These are phyloP conservation scores for Coemansia sp. DNA, from an alignment of 192 early-diverging fungal species.

Conservation along the genomic window DNA sequence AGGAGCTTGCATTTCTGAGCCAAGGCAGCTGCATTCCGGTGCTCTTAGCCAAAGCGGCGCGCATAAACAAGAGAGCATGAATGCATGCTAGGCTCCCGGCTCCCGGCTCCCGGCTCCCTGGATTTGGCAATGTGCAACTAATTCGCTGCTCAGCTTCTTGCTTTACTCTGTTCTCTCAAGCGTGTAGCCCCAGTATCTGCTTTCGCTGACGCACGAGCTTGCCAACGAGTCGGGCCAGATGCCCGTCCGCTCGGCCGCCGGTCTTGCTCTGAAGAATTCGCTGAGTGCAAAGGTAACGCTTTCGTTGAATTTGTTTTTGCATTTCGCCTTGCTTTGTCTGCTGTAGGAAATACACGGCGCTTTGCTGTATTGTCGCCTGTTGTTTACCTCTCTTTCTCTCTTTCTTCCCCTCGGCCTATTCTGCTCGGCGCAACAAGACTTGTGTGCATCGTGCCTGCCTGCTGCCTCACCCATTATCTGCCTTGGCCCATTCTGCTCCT, in stretches of 20 bases:
- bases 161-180: not conserved
- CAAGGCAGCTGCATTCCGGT: too few relatives aligned
- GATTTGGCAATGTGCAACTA: too few relatives aligned
- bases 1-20: not conserved
- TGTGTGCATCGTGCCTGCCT: too few relatives aligned
- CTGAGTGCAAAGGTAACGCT: conserved; percentile 84
- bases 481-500: too few relatives aligned
- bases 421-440: too few relatives aligned
- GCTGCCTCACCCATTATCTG: too few relatives aligned
- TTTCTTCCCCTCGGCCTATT: not conserved
- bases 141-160: not conserved
- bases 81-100: too few relatives aligned
- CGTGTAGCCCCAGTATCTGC: conserved; percentile 61
- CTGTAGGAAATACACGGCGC: not conserved
- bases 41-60: too few relatives aligned
- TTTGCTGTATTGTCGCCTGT: not conserved
- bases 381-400: not conserved
- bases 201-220: conserved; percentile 77
- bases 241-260: conserved; percentile 74
- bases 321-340: not conserved
- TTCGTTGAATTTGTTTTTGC: not conserved
- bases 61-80: too few relatives aligned
- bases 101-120: too few relatives aligned
- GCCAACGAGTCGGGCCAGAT: conserved; percentile 65
- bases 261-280: conserved; percentile 91